These are phyloP conservation scores for Phialophora macrospora DNA, from an alignment of 2,329 filamentous ascomycete genomes.

Conservation along the genomic window DNA sequence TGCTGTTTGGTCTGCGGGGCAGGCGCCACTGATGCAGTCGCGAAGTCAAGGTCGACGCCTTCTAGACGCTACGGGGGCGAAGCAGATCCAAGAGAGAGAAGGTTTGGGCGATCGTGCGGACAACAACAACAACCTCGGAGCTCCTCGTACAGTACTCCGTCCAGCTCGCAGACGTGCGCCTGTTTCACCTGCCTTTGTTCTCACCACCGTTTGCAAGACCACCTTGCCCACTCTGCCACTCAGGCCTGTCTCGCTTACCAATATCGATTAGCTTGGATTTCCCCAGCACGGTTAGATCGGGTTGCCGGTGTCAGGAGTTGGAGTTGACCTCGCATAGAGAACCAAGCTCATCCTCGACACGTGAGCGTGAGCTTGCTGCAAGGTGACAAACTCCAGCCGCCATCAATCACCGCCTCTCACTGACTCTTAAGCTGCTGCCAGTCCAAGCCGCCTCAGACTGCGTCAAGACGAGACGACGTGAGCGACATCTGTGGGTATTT, in stretches of 20 bases:
- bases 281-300: not conserved
- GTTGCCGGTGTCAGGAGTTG: conserved; percentile 1
- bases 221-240: not conserved
- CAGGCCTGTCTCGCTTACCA: not conserved
- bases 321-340: not conserved
- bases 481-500: not conserved
- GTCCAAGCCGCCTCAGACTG: not conserved
- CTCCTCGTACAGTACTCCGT: not conserved
- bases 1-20: not conserved
- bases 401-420: not conserved
- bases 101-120: not conserved
- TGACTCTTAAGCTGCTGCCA: not conserved
- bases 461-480: not conserved
- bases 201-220: not conserved
- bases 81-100: not conserved
- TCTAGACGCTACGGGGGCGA: not conserved
- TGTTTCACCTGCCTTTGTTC: not conserved
- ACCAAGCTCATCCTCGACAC: not conserved
- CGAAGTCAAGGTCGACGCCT: not conserved
- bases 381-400: not conserved
- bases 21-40: not conserved
- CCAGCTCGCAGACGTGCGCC: not conserved
- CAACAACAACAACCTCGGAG: conserved; percentile 1
- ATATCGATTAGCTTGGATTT: conserved; percentile 3
- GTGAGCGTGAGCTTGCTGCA: conserved; percentile 14